phyloP scores from a whole-genome alignment of 1,284 basidiomycete species.

The Takashimella koratensis region DNA sequence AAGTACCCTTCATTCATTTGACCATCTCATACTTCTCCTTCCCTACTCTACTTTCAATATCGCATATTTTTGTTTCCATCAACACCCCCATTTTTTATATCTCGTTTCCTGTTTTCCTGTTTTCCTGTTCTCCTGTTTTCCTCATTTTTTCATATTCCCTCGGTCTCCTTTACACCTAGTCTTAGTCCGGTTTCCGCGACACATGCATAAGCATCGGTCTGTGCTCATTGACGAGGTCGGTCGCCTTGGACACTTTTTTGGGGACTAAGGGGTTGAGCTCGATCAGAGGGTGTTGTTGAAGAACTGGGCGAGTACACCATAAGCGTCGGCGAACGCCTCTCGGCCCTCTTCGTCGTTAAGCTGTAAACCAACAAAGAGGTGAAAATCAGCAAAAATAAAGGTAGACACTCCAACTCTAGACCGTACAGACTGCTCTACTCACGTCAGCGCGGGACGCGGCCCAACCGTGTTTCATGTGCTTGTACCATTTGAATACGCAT shows the following conservation, averaged over 20 bases:
- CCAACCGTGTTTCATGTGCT: slow-evolving; percentile 38
- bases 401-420: neutral
- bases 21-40: no score
- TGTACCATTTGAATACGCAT: slow-evolving; percentile 35
- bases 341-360: slow-evolving; percentile 6
- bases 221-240: no score
- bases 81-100: neutral
- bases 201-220: neutral
- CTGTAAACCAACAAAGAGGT: neutral
- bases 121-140: neutral
- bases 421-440: slow-evolving; percentile 2
- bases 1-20: no score
- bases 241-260: no score
- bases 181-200: neutral
- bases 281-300: slow-evolving; percentile 10
- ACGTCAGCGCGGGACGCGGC: slow-evolving; percentile 34
- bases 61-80: no score
- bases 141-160: neutral
- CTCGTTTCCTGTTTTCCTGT: neutral
- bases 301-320: slow-evolving; percentile 6
- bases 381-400: neutral
- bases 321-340: slow-evolving; percentile 9
- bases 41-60: no score
- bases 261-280: no score
- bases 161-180: neutral